phyloP scores from a whole-genome alignment of 768 basidiomycete genomes.

The Pleurotus djamor region DNA sequence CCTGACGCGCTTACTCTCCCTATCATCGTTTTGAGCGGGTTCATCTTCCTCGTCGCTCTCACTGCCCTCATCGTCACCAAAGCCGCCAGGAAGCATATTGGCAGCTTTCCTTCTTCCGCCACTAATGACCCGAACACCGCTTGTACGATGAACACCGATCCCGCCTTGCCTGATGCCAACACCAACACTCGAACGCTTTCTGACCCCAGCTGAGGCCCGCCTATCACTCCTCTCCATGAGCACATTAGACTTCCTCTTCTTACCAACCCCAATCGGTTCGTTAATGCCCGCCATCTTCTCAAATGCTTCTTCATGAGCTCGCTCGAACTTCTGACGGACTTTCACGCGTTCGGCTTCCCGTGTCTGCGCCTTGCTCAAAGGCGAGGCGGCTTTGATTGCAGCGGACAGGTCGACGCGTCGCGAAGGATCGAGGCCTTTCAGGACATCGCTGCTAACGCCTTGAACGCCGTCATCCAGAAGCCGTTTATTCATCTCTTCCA shows the following conservation, averaged over 20 bases:
- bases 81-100: constrained; percentile 53
- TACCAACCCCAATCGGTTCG: constrained; percentile 27
- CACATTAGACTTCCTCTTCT: constrained; percentile 55
- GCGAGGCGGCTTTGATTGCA: constrained; percentile 25
- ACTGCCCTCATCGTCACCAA: constrained; percentile 44
- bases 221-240: constrained; percentile 31
- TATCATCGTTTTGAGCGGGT: constrained; percentile 28
- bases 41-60: constrained; percentile 35
- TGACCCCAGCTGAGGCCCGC: constrained; percentile 13
- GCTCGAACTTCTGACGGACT: constrained; percentile 48
- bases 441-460: constrained; percentile 18
- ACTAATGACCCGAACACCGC: constrained; percentile 46
- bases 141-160: constrained; percentile 24
- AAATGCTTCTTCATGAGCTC: constrained; percentile 64
- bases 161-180: constrained; percentile 2
- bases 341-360: constrained; percentile 7
- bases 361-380: neutral
- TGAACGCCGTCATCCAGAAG: constrained; percentile 57
- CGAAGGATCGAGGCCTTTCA: neutral
- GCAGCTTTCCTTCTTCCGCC: constrained; percentile 33
- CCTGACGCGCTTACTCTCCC: constrained; percentile 21
- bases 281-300: constrained; percentile 77
- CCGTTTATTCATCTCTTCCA: constrained; percentile 82
- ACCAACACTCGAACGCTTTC: constrained; percentile 13
- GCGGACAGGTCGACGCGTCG: neutral